Evolutionary conservation across 106 monocot genomes (phyloP).

Genomic region (Apostasia ramifera): DNA sequence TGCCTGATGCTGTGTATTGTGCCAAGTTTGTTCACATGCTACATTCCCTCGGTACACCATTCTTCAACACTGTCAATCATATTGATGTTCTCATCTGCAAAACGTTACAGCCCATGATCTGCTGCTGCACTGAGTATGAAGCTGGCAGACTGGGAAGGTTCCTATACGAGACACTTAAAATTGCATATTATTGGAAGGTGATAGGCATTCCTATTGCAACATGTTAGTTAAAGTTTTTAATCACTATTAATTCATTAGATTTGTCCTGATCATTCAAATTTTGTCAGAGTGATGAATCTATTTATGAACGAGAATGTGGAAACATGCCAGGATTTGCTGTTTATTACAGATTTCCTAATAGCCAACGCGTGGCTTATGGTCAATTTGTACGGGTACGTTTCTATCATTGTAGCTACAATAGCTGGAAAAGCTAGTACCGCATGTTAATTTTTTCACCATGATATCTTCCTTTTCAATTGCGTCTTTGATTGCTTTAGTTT

Average conservation of each 20-base stretch:
- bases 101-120: conserved; percentile 94
- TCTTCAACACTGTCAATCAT: conserved; percentile 92
- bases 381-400: conserved; percentile 76
- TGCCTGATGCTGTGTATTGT: conserved; percentile 93
- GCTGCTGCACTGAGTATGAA: conserved; percentile 96
- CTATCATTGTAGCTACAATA: neutral
- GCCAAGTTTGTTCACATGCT: conserved; percentile 85
- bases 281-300: conserved; percentile 78
- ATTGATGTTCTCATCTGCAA: conserved; percentile 94
- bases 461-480: no score
- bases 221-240: neutral
- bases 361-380: conserved; percentile 76
- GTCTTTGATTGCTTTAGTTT: no score
- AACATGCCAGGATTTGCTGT: conserved; percentile 98
- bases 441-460: no score
- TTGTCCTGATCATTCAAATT: neutral
- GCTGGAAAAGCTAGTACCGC: no score
- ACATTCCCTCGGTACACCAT: conserved; percentile 91
- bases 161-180: conserved; percentile 82
- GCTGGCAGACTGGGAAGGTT: conserved; percentile 94
- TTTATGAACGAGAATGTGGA: conserved; percentile 96
- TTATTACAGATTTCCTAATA: conserved; percentile 74
- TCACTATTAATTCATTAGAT: neutral
- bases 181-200: conserved; percentile 99
- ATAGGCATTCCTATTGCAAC: neutral